Evolutionary conservation across 2,329 filamentous ascomycete genomes (phyloP), one percentile per base, ranked within the genome.

Genomic region (Chalaropsis thielavioides): DNA sequence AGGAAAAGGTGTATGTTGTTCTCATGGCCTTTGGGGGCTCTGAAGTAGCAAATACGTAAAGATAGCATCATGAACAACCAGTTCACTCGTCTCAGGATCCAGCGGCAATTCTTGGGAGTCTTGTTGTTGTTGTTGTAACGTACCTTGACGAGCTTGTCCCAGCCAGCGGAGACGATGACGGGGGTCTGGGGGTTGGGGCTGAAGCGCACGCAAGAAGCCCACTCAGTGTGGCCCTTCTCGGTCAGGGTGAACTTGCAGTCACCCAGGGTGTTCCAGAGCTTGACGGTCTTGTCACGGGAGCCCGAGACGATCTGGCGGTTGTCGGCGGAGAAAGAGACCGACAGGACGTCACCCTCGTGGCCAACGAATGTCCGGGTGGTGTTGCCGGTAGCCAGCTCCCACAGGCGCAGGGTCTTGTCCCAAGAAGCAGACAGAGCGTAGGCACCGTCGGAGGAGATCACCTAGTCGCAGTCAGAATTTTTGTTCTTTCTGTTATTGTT

Each of bases 21-120:
- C 92, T 99, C 94, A 97, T 96, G 79, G 90, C 92, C 63, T 74
- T 76, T 77, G 76, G 85, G 85, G 19, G 90, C 91, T 99, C 94
- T 96, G 92, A 97, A 99, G 94, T 97, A 97, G 94, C 94, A 97
- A 97, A 97, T 97, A 97, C 92, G 90, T 91, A 81, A 76, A 78
- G 79, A 10, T 78, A 88, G 83, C 92, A 97, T 97, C 92, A 91
- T 94, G 77, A 85, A 81, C 81, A 76, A 70, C 67, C 68, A 70
- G 66, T 49, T 38, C 27, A 35, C 11, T 22, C 22, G 22, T 59
- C 24, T 35, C 43, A 8, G 17, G 17, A 31, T 24, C n/a, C 13
- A n/a, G 38, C 27, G 51, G 22, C 51, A 38, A 64, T 64, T 44
- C 68, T 66, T 64, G 43, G 19, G 22, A 13, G 2, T 31, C 31